These are phyloP conservation scores for Cercospora zeina DNA, from an alignment of 2,329 filamentous ascomycete species.

Conservation along the genomic window DNA sequence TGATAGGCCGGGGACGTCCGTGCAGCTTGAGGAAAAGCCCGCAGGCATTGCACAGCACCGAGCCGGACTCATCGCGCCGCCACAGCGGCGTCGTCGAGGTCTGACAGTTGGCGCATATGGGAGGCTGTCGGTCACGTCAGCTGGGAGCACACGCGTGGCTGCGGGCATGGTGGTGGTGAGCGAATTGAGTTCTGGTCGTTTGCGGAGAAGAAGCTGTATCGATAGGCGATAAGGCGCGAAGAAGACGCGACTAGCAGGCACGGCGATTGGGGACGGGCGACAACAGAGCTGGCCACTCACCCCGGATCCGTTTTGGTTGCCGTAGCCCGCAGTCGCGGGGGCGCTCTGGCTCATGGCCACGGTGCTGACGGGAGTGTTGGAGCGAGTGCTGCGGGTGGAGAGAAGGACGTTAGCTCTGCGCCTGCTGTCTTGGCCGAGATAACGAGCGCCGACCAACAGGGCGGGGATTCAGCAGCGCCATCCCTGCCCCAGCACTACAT, in stretches of 20 bases:
- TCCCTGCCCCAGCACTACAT: conserved; percentile 1
- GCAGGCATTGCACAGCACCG: conserved; percentile 97
- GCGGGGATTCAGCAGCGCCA: neutral
- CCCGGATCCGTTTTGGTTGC: conserved; percentile 56
- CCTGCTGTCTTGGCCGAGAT: conserved; percentile 6
- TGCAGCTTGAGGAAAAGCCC: conserved; percentile 97
- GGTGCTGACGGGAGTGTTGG: conserved; percentile 35
- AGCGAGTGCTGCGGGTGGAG: conserved; percentile 31
- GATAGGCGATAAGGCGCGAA: conserved; percentile 14
- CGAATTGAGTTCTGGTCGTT: conserved; percentile 12
- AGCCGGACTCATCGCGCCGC: conserved; percentile 93
- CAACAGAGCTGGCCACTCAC: conserved; percentile 47
- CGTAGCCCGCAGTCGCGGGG: conserved; percentile 63
- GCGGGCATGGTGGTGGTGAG: neutral
- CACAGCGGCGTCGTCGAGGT: conserved; percentile 95
- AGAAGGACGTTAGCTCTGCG: conserved; percentile 6
- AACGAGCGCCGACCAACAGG: neutral
- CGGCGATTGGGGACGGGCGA: neutral
- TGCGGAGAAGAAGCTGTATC: conserved; percentile 11
- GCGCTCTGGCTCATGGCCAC: conserved; percentile 57
- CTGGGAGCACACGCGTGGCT: neutral
- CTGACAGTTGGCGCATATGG: conserved; percentile 92
- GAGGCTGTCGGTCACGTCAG: conserved; percentile 63
- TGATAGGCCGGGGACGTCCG: conserved; percentile 87
- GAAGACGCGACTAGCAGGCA: neutral